Evolutionary conservation across 2,329 filamentous ascomycete species (phyloP).

Genomic region (Fusarium sp.): DNA sequence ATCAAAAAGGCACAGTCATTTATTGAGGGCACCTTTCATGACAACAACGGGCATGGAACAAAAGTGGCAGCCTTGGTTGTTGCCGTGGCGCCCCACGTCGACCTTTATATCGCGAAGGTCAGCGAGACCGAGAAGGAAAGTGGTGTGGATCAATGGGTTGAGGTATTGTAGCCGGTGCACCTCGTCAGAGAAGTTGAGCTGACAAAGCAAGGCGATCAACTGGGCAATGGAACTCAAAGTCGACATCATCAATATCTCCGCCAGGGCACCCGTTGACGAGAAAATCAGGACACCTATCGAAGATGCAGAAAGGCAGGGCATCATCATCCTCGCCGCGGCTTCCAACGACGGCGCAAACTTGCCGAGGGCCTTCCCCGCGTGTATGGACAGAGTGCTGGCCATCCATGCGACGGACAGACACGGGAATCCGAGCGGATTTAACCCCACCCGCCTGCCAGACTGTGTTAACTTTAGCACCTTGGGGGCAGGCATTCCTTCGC

Average conservation of each 20-base stretch:
- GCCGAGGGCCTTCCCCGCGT: background rate
- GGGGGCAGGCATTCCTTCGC: background rate
- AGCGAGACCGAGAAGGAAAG: too few species aligned
- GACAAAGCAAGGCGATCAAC: slow-evolving; percentile 4
- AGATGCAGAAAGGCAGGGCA: background rate
- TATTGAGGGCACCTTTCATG: background rate
- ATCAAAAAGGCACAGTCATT: background rate
- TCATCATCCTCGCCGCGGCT: slow-evolving; percentile 2
- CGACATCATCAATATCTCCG: slow-evolving; percentile 20
- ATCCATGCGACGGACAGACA: slow-evolving; percentile 17
- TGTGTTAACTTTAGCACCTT: slow-evolving; percentile 10
- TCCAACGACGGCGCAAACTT: background rate
- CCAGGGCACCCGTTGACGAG: too few species aligned
- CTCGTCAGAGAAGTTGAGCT: background rate
- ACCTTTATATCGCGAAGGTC: slow-evolving; percentile 20
- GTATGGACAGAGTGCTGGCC: slow-evolving; percentile 2
- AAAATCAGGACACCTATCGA: background rate
- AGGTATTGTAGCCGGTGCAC: background rate
- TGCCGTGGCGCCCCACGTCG: slow-evolving; percentile 10
- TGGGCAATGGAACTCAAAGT: slow-evolving; percentile 4
- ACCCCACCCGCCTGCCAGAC: background rate
- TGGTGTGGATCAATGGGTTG: background rate
- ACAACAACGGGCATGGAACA: slow-evolving; percentile 15
- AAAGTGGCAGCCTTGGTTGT: slow-evolving; percentile 4
- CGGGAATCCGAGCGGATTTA: background rate